Conservation (phyloP, 345 rosid species). For the Turritis glabra region DNA sequence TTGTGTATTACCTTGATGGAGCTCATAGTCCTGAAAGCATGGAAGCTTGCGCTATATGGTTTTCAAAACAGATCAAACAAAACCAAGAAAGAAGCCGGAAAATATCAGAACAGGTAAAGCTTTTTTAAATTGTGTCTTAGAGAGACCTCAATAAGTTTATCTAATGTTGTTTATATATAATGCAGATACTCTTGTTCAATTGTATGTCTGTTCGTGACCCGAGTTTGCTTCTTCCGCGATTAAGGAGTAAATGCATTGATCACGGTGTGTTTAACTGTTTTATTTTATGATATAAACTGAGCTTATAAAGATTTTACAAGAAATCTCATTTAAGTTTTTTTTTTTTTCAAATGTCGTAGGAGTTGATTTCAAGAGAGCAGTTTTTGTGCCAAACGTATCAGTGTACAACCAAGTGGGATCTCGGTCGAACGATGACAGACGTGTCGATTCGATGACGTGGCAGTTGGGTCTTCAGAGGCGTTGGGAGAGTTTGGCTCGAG, state of each 20-base stretch:
- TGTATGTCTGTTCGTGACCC: slow-evolving; percentile 97
- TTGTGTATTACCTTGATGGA: slow-evolving; percentile 86
- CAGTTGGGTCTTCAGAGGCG: slow-evolving; percentile 73
- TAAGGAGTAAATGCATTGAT: slow-evolving; percentile 55
- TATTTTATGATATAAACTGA: not conserved
- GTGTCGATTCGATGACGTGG: slow-evolving; percentile 67
- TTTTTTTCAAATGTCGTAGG: slow-evolving; percentile 44
- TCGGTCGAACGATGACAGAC: slow-evolving; percentile 39
- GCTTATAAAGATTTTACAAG: not conserved
- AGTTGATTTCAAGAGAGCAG: slow-evolving; percentile 78
- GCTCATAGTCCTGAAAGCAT: slow-evolving; percentile 98
- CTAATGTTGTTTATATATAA: not conserved
- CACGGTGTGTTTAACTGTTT: slow-evolving; percentile 42
- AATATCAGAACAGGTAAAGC: slow-evolving; percentile 26
- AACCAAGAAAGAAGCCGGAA: slow-evolving; percentile 21
- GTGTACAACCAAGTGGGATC: slow-evolving; percentile 86
- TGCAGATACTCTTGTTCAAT: slow-evolving; percentile 49
- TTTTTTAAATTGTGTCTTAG: not conserved
- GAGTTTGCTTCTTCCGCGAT: slow-evolving; percentile 66
- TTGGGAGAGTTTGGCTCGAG: slow-evolving; percentile 72
- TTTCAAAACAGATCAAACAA: slow-evolving; percentile 51
- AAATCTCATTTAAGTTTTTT: not conserved
- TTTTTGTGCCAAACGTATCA: slow-evolving; percentile 85
- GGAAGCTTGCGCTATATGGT: slow-evolving; percentile 90
- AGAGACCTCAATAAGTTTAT: not conserved